Percentiles rank a stretch among this genome's conserved stretches.
Conservation (phyloP, 2,329 filamentous ascomycete genomes). For the Chrysoporthe austroafricana region DNA sequence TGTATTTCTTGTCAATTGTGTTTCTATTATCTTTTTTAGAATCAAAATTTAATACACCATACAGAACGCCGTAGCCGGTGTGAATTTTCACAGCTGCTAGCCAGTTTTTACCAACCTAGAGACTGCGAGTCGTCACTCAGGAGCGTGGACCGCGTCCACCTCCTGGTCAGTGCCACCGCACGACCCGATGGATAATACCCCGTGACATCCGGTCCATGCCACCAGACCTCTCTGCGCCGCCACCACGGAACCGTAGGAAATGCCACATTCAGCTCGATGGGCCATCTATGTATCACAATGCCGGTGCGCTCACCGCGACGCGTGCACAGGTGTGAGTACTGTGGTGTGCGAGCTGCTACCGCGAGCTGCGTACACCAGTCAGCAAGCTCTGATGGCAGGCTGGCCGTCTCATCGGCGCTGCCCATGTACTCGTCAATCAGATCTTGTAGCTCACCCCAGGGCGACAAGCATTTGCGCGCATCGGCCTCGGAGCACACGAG, state of each 20-base stretch:
- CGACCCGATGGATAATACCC: not conserved
- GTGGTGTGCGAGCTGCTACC: not conserved
- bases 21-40: no score
- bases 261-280: slow-evolving; percentile 1
- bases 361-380: slow-evolving; percentile 5
- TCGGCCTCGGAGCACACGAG: slow-evolving; percentile 3
- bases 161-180: not conserved
- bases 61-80: not conserved
- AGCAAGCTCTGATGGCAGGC: not conserved
- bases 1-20: no score
- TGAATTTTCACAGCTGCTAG: not conserved
- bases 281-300: not conserved
- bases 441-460: not conserved
- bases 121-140: slow-evolving; percentile 2
- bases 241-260: slow-evolving; percentile 4
- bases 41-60: not conserved
- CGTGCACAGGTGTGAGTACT: slow-evolving; percentile 1
- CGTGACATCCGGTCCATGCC: slow-evolving; percentile 2
- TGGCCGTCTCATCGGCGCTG: not conserved
- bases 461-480: not conserved
- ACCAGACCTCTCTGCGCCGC: not conserved
- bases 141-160: slow-evolving; percentile 8
- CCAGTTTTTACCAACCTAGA: not conserved
- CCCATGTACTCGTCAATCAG: slow-evolving; percentile 1
- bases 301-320: slow-evolving; percentile 3